Conservation (phyloP, 495 filamentous ascomycete species). For the Arthonia radiata region DNA sequence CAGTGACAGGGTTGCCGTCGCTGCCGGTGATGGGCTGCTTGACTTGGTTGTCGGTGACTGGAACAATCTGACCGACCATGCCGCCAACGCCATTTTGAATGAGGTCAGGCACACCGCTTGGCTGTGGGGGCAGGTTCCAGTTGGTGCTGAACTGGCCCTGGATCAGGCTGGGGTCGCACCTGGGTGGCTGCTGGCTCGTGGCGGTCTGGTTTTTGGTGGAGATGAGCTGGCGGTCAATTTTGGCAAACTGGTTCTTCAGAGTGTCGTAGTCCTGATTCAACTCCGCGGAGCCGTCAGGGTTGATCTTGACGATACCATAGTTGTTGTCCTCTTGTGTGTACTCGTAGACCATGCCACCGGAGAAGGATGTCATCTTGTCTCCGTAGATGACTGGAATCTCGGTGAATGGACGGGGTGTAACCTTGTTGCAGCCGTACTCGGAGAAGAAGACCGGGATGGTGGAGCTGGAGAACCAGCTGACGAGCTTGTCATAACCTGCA, state of each 20-base stretch:
- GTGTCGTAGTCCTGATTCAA: slow-evolving; percentile 51
- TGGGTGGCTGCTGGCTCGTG: slow-evolving; percentile 24
- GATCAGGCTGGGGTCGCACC: slow-evolving; percentile 40
- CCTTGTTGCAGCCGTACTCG: slow-evolving; percentile 83
- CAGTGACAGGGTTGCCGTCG: slow-evolving; percentile 25
- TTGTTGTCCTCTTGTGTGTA: slow-evolving; percentile 50
- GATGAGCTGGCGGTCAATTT: slow-evolving; percentile 42
- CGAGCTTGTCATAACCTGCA: slow-evolving; percentile 47
- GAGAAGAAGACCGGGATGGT: slow-evolving; percentile 85
- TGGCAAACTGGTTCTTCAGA: slow-evolving; percentile 45
- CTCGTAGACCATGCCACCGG: slow-evolving; percentile 77
- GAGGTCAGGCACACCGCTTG: slow-evolving; percentile 24
- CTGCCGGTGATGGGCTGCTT: slow-evolving; percentile 27
- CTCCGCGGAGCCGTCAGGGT: slow-evolving; percentile 34
- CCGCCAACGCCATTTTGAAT: slow-evolving; percentile 32
- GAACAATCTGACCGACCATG: slow-evolving; percentile 28
- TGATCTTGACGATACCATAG: slow-evolving; percentile 54
- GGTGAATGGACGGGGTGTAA: slow-evolving; percentile 53
- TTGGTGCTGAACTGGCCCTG: slow-evolving; percentile 38
- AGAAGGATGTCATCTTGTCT: slow-evolving; percentile 53
- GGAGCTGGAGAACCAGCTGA: slow-evolving; percentile 40
- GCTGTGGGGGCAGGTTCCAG: slow-evolving; percentile 44
- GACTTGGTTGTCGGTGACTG: slow-evolving; percentile 26
- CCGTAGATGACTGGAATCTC: slow-evolving; percentile 68
- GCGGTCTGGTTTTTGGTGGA: slow-evolving; percentile 29